phyloP scores from a whole-genome alignment of 352 stramenopile genomes.

The Phytophthora sojae region DNA sequence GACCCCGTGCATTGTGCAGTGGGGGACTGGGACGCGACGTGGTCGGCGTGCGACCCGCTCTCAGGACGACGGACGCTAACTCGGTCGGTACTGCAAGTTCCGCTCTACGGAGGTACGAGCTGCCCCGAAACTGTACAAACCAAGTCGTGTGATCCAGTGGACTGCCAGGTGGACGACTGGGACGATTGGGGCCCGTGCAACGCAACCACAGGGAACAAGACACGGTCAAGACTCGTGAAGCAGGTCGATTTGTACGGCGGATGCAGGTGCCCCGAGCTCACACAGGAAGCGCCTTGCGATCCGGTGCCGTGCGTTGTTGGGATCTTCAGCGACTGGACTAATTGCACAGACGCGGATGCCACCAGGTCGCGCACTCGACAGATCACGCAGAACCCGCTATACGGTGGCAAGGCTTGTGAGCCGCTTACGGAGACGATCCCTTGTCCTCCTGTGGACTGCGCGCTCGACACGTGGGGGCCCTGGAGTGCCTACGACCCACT shows the following conservation, averaged over 20 bases:
- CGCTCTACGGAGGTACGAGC: constrained; percentile 46
- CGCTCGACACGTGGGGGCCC: constrained; percentile 43
- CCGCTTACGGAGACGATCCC: constrained; percentile 32
- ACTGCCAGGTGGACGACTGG: constrained; percentile 57
- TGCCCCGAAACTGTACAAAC: constrained; percentile 43
- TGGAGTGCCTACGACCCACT: constrained; percentile 54
- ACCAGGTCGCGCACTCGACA: constrained; percentile 41
- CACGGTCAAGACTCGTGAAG: constrained; percentile 42
- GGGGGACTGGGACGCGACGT: constrained; percentile 43
- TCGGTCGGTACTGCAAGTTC: constrained; percentile 37
- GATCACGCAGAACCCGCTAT: constrained; percentile 43
- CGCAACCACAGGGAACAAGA: constrained; percentile 39
- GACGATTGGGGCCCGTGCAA: constrained; percentile 39
- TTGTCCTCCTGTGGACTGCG: constrained; percentile 57
- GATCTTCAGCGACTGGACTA: constrained; percentile 55
- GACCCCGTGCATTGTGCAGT: constrained; percentile 54
- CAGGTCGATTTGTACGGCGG: constrained; percentile 64
- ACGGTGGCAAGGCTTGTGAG: constrained; percentile 44
- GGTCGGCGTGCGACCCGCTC: constrained; percentile 43
- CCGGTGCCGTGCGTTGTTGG: constrained; percentile 50
- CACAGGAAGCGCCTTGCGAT: constrained; percentile 49
- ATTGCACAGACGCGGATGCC: constrained; percentile 53
- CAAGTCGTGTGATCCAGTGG: constrained; percentile 58
- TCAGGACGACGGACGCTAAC: constrained; percentile 44
- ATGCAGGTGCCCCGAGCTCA: constrained; percentile 51